phyloP scores from a whole-genome alignment of 2,329 filamentous ascomycete species.

The Gremmenia infestans region DNA sequence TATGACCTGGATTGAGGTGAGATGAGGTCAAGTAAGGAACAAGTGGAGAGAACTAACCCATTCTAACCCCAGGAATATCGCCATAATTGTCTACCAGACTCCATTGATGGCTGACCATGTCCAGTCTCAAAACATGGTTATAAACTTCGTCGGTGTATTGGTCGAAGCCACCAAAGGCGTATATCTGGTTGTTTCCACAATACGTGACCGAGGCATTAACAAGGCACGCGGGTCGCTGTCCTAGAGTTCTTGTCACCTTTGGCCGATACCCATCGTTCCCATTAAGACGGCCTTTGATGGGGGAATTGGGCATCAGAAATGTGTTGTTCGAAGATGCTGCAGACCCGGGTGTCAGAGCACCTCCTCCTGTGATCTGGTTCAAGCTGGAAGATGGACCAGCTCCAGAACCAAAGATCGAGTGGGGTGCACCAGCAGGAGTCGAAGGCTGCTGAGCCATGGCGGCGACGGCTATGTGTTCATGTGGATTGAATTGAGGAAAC shows the following conservation, averaged over 20 bases:
- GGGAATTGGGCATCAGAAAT: constrained; percentile 87
- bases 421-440: constrained; percentile 36
- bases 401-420: constrained; percentile 45
- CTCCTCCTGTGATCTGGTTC: constrained; percentile 15
- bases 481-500: constrained; percentile 3
- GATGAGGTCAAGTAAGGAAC: not conserved
- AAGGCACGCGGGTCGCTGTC: constrained; percentile 82
- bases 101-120: constrained; percentile 87
- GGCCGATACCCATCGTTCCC: constrained; percentile 75
- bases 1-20: constrained; percentile 63
- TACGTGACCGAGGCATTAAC: constrained; percentile 99
- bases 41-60: constrained; percentile 58
- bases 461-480: constrained; percentile 21
- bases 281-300: constrained; percentile 56
- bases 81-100: constrained; percentile 97
- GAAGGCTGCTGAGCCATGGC: constrained; percentile 41
- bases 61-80: constrained; percentile 92
- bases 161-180: constrained; percentile 96
- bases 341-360: constrained; percentile 39
- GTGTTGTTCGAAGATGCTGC: constrained; percentile 64
- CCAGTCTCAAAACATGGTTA: constrained; percentile 89
- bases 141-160: constrained; percentile 99
- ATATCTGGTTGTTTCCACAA: constrained; percentile 94
- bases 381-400: constrained; percentile 8
- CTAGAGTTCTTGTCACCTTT: constrained; percentile 72